phyloP scores from a whole-genome alignment of 768 basidiomycete species.

The Pholiota microspora region DNA sequence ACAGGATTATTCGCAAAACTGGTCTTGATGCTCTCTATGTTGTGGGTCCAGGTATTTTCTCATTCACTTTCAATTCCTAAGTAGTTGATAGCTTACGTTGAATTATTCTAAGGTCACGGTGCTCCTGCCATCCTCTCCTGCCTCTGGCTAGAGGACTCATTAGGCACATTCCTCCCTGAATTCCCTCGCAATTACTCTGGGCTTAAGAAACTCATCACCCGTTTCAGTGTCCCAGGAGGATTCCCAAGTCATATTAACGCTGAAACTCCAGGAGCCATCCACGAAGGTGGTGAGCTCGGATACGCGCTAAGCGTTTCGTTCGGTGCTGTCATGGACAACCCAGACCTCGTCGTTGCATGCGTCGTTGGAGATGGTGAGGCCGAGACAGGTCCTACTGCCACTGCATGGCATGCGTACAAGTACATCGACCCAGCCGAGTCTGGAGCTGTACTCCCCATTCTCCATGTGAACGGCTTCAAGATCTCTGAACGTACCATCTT shows the following conservation, averaged over 20 bases:
- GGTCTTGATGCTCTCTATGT: slow-evolving; percentile 69
- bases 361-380: slow-evolving; percentile 90
- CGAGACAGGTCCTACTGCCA: slow-evolving; percentile 76
- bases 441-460: slow-evolving; percentile 88
- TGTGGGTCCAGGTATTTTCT: slow-evolving; percentile 65
- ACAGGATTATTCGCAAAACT: slow-evolving; percentile 58
- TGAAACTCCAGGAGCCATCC: slow-evolving; percentile 85
- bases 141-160: slow-evolving; percentile 82
- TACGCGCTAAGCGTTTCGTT: slow-evolving; percentile 86
- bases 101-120: slow-evolving; percentile 76
- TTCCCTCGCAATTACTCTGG: slow-evolving; percentile 58
- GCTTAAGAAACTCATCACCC: slow-evolving; percentile 63
- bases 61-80: no score
- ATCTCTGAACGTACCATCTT: slow-evolving; percentile 89
- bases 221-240: slow-evolving; percentile 81
- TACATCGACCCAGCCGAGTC: slow-evolving; percentile 89
- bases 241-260: slow-evolving; percentile 83
- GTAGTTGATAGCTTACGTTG: no score
- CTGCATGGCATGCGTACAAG: slow-evolving; percentile 86
- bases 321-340: slow-evolving; percentile 90
- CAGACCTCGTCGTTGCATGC: slow-evolving; percentile 76
- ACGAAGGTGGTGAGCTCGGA: slow-evolving; percentile 90
- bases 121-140: slow-evolving; percentile 86
- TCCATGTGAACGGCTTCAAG: slow-evolving; percentile 88
- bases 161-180: slow-evolving; percentile 54